Evolutionary conservation across 192 early-diverging fungal genomes (phyloP).

Genomic region (Backusella tarrabulga): DNA sequence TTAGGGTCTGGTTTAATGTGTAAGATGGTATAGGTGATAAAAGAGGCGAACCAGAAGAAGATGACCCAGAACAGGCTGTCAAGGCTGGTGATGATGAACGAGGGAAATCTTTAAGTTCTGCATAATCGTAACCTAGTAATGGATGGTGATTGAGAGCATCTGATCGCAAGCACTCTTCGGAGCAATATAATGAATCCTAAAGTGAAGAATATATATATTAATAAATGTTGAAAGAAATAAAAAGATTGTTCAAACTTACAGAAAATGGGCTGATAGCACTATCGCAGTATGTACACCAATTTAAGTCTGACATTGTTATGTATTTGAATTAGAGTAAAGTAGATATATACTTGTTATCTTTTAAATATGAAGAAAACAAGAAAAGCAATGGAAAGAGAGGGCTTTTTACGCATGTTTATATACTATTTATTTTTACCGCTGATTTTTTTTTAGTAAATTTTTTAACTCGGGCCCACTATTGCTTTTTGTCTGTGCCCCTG

Average conservation of each 20-base stretch:
- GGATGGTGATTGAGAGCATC: constrained; percentile 36
- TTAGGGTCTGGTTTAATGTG: background rate
- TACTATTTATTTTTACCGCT: background rate
- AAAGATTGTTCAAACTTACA: background rate
- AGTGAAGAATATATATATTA: constrained; percentile 1
- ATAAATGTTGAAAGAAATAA: background rate
- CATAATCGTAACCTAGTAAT: constrained; percentile 34
- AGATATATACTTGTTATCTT: background rate
- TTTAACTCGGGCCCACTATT: constrained; percentile 4
- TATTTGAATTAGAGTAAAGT: background rate
- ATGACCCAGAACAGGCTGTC: constrained; percentile 12
- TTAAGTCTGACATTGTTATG: background rate
- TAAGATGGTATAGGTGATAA: constrained; percentile 16
- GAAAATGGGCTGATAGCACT: background rate
- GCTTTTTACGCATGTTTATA: background rate
- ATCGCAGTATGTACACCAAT: constrained; percentile 5
- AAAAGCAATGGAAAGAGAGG: background rate
- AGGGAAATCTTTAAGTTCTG: constrained; percentile 37
- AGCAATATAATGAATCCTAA: constrained; percentile 39
- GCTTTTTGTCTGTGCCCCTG: constrained; percentile 3
- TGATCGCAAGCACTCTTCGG: constrained; percentile 29
- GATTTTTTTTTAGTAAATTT: constrained; percentile 4
- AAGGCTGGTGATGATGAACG: constrained; percentile 23
- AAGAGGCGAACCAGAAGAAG: constrained; percentile 15
- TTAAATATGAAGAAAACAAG: background rate